A percentile compares a stretch with the other conserved stretches of the same genome.
These are phyloP conservation scores for Alternaria hordeiaustralica DNA, from an alignment of 2,329 filamentous ascomycete genomes.

Conservation along the genomic window DNA sequence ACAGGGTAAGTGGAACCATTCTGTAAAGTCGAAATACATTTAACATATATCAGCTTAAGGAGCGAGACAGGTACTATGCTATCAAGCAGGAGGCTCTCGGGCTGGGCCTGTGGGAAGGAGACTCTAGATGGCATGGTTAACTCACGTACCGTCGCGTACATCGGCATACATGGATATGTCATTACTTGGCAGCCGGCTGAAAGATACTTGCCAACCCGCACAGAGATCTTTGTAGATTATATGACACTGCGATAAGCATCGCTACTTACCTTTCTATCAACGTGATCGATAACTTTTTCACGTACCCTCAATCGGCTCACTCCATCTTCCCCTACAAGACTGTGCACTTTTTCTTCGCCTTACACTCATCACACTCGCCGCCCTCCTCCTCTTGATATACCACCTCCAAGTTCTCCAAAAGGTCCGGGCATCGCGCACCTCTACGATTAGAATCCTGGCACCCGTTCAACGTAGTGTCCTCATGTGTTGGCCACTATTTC, in stretches of 20 bases:
- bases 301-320: neutral
- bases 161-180: neutral
- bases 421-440: constrained; percentile 6
- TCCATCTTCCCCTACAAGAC: neutral
- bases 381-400: neutral
- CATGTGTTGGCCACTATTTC: constrained; percentile 12
- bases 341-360: neutral
- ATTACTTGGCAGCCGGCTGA: neutral
- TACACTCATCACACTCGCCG: constrained; percentile 3
- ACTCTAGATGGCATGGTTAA: neutral
- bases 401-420: constrained; percentile 2
- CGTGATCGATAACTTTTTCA: neutral
- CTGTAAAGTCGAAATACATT: too few relatives aligned
- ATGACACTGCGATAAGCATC: neutral
- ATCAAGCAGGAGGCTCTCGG: neutral
- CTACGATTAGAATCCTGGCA: constrained; percentile 11
- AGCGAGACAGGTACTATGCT: too few relatives aligned
- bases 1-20: too few relatives aligned
- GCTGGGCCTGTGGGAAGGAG: neutral
- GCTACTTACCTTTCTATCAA: neutral
- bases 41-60: too few relatives aligned
- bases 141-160: neutral
- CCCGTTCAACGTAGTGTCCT: neutral
- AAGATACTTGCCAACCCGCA: neutral
- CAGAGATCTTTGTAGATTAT: neutral